Evolutionary conservation across 306 rosid species (phyloP).

Genomic region (Glycyrrhiza uralensis): DNA sequence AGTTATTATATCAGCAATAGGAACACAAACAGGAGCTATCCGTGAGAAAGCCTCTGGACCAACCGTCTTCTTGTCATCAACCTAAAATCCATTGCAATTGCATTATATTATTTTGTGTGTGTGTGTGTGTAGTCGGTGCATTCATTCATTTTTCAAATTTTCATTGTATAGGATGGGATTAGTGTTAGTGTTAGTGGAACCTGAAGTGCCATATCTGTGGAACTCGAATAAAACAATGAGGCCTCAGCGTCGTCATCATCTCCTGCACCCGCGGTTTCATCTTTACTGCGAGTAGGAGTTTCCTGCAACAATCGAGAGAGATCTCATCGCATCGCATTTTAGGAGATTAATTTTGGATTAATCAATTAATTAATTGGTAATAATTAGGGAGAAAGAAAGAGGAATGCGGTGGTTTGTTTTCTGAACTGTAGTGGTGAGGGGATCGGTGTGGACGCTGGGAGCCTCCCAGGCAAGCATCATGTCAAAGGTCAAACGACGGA

Average conservation of each 20-base stretch:
- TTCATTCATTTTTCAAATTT: too few relatives aligned
- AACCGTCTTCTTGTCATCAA: constrained; percentile 76
- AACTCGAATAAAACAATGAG: constrained; percentile 74
- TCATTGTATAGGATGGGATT: neutral
- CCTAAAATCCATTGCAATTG: constrained; percentile 40
- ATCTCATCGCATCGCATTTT: neutral
- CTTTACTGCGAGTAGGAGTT: constrained; percentile 32
- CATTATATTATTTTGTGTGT: too few relatives aligned
- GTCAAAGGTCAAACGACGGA: constrained; percentile 71
- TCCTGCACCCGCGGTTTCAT: constrained; percentile 40
- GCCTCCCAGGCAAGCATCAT: constrained; percentile 98
- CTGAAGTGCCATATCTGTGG: constrained; percentile 85
- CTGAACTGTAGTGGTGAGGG: neutral
- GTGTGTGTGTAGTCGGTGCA: too few relatives aligned
- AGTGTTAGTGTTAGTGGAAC: constrained; percentile 25
- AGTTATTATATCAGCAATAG: constrained; percentile 76
- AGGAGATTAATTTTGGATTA: neutral
- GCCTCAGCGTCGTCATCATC: constrained; percentile 76
- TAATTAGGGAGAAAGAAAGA: neutral
- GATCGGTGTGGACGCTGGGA: constrained; percentile 40
- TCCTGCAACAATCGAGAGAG: constrained; percentile 43
- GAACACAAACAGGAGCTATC: constrained; percentile 75
- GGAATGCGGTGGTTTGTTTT: neutral
- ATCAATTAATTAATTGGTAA: neutral
- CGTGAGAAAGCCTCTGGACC: constrained; percentile 87